Evolutionary conservation across 176 grass and related monocot genomes (phyloP).

Genomic region (Rhipidocladum racemiflorum): DNA sequence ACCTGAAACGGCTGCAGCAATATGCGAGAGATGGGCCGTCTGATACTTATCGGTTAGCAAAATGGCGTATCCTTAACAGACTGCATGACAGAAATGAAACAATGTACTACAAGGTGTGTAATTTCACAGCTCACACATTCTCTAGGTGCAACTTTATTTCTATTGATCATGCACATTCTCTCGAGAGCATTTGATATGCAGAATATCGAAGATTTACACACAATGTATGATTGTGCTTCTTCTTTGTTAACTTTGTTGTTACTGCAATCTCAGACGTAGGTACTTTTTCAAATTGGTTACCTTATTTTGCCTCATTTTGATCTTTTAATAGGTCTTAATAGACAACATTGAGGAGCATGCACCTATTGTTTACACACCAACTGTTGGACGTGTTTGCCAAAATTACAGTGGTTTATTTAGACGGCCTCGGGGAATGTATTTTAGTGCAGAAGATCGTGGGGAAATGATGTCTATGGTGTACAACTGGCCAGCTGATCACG

Average conservation of each 20-base stretch:
- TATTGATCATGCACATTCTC: neutral
- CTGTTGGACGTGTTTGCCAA: slow-evolving; percentile 93
- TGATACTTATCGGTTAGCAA: slow-evolving; percentile 81
- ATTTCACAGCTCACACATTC: slow-evolving; percentile 11
- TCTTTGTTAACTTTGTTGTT: slow-evolving; percentile 4
- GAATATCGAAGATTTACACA: slow-evolving; percentile 7
- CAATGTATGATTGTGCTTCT: slow-evolving; percentile 7
- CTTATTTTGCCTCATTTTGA: slow-evolving; percentile 22
- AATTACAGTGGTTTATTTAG: slow-evolving; percentile 96
- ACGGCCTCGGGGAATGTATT: slow-evolving; percentile 93
- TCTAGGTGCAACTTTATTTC: slow-evolving; percentile 15
- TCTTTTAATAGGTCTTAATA: slow-evolving; percentile 64
- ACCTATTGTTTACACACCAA: slow-evolving; percentile 93
- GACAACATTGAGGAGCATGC: slow-evolving; percentile 95
- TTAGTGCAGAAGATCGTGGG: slow-evolving; percentile 81
- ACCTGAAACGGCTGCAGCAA: slow-evolving; percentile 68
- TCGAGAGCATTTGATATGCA: neutral
- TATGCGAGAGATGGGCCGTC: slow-evolving; percentile 76
- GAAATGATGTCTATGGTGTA: slow-evolving; percentile 99
- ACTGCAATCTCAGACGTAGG: neutral
- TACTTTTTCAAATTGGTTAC: slow-evolving; percentile 18
- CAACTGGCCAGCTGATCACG: slow-evolving; percentile 98
- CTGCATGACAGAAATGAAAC: slow-evolving; percentile 98
- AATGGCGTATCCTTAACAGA: slow-evolving; percentile 98
- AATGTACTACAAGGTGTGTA: slow-evolving; percentile 92